Percentiles rank a stretch among this genome's conserved stretches.
Conservation (phyloP, 176 grass and related monocot species). For the Calamus simplicifolius region DNA sequence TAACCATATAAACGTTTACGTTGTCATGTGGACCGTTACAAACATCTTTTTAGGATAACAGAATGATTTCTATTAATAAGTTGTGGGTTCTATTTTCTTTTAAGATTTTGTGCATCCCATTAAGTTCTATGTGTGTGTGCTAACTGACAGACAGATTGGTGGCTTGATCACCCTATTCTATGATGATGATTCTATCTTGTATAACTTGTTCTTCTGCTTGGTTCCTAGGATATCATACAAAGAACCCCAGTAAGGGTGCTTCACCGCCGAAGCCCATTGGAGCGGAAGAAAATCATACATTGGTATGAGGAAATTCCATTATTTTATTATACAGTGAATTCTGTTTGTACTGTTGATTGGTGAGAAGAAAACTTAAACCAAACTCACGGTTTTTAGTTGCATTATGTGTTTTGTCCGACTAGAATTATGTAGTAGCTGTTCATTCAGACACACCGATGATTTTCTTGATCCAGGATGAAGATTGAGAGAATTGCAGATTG, state of each 20-base stretch:
- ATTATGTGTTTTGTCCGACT: too few relatives aligned
- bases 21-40: too few relatives aligned
- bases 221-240: constrained; percentile 66
- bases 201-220: constrained; percentile 15
- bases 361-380: background rate
- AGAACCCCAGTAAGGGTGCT: constrained; percentile 86
- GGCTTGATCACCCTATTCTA: too few relatives aligned
- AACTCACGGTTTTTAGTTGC: too few relatives aligned
- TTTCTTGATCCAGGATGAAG: constrained; percentile 61
- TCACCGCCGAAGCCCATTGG: constrained; percentile 82
- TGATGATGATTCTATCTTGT: background rate
- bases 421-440: background rate
- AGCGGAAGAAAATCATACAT: constrained; percentile 74
- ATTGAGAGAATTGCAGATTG: constrained; percentile 55
- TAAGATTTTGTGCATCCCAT: too few relatives aligned
- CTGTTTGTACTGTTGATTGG: constrained; percentile 15
- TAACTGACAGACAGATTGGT: too few relatives aligned
- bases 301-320: constrained; percentile 38
- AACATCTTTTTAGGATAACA: too few relatives aligned
- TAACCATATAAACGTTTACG: too few relatives aligned
- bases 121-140: too few relatives aligned
- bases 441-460: background rate
- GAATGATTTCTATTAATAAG: too few relatives aligned
- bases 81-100: too few relatives aligned
- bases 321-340: constrained; percentile 3